phyloP scores from a whole-genome alignment of 2,329 filamentous ascomycete genomes.

The Apiospora sp. region DNA sequence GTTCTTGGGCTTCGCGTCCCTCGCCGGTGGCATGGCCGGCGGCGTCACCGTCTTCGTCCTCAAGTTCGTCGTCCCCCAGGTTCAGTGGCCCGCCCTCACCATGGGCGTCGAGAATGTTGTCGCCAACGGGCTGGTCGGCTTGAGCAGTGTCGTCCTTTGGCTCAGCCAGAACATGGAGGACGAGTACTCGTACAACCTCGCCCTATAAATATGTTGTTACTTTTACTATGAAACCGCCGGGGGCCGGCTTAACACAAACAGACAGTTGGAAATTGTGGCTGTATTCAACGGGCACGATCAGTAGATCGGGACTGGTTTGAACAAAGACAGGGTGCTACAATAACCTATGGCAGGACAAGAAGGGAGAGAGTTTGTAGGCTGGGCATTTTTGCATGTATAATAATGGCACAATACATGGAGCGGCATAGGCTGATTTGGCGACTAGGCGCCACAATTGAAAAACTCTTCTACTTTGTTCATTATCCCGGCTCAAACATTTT shows the following conservation, averaged over 20 bases:
- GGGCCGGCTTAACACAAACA: too few relatives aligned
- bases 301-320: background rate
- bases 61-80: constrained; percentile 66
- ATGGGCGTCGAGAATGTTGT: constrained; percentile 75
- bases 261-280: background rate
- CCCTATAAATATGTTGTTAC: constrained; percentile 51
- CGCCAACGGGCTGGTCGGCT: constrained; percentile 68
- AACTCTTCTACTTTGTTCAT: constrained; percentile 4
- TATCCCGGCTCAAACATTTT: background rate
- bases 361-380: background rate
- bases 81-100: constrained; percentile 65
- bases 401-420: constrained; percentile 22
- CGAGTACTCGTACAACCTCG: constrained; percentile 73
- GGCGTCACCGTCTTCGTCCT: constrained; percentile 74
- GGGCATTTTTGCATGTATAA: constrained; percentile 13
- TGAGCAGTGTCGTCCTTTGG: constrained; percentile 72
- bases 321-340: background rate
- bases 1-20: constrained; percentile 70
- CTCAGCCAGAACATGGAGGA: constrained; percentile 77
- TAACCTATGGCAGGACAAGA: background rate
- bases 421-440: constrained; percentile 12
- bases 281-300: background rate
- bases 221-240: background rate
- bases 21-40: constrained; percentile 73
- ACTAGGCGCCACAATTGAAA: constrained; percentile 10